phyloP scores from a whole-genome alignment of 2,329 filamentous ascomycete species.

The Colletotrichum orbiculare region DNA sequence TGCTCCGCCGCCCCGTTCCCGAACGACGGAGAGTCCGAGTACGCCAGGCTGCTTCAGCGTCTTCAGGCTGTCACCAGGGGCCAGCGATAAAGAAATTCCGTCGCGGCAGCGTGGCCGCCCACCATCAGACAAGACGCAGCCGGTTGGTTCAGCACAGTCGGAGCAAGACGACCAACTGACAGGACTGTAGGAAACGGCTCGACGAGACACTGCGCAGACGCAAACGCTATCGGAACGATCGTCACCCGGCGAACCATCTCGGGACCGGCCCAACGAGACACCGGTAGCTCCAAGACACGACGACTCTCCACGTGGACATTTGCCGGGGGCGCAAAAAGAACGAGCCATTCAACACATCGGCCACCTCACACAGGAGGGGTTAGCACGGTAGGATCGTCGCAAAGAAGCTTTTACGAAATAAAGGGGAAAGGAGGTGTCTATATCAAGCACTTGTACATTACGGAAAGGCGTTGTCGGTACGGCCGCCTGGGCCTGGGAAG shows the following conservation, averaged over 20 bases:
- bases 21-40: constrained; percentile 19
- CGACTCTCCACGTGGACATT: constrained; percentile 9
- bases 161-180: no score
- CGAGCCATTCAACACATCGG: constrained; percentile 23
- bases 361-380: constrained; percentile 29
- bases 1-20: constrained; percentile 17
- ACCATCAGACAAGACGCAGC: constrained; percentile 20
- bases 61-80: constrained; percentile 26
- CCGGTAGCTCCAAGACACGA: background rate
- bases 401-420: background rate
- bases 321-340: constrained; percentile 22
- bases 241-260: constrained; percentile 13
- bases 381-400: constrained; percentile 23
- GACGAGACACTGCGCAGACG: constrained; percentile 6
- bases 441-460: constrained; percentile 10
- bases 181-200: background rate
- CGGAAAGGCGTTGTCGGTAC: constrained; percentile 13
- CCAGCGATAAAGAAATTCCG: constrained; percentile 4
- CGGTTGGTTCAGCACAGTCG: constrained; percentile 2
- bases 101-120: constrained; percentile 28
- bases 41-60: constrained; percentile 21
- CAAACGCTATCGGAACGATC: constrained; percentile 19
- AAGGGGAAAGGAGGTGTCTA: background rate
- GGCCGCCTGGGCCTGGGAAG: background rate
- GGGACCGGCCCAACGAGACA: constrained; percentile 8